Base-by-base conservation (phyloP, 2,329 filamentous ascomycete genomes). In the Colletotrichum agaves region DNA sequence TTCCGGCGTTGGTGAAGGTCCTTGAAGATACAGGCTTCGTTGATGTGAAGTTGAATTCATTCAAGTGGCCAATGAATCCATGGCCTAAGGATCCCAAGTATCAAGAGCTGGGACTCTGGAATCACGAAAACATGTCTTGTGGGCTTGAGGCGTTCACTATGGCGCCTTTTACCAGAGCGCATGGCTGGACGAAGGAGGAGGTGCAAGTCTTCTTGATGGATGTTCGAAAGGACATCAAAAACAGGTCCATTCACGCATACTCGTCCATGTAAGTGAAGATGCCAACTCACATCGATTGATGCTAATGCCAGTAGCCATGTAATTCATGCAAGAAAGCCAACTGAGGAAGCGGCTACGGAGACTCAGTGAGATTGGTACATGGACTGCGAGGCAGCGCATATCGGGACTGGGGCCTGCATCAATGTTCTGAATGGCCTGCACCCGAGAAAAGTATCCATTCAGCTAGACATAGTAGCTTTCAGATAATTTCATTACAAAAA, bases 101-200 rank as follows among this genome's bases (percentile, higher is more conserved):
- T 33, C 76, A 77, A 44, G 71, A 74, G 58, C 71, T 76, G n/a
- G 77, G 78, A 3, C 55, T 59, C 11, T 77, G 76, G 72, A 53
- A 53, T 13, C 13, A 44, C 5, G 47, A 43, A 0, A 61, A 61
- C n/a, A 72, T 78, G n/a, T 23, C 61, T 43, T 67, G 64, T 43
- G 78, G 77, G 7, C 72, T 76, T 27, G 75, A 80, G 70, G 73
- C 75, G 5, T 75, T 80, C 49, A 74, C 72, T 8, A 71, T 80
- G 60, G 79, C 76, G 7, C 69, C 79, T 13, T 74, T 78, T 21
- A 76, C 73, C 5, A 73, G 74, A 50, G 72, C 65, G 13, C 64
- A 77, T n/a, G 74, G 73, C 35, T 76, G 75, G 76, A 67, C 72
- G 5, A 23, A 56, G 5, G 74, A 78, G 63, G 74, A 76, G 49